Evolutionary conservation across 345 rosid species (phyloP), one percentile per base, ranked within the genome.

Genomic region (Cardamine chenopodiifolia): DNA sequence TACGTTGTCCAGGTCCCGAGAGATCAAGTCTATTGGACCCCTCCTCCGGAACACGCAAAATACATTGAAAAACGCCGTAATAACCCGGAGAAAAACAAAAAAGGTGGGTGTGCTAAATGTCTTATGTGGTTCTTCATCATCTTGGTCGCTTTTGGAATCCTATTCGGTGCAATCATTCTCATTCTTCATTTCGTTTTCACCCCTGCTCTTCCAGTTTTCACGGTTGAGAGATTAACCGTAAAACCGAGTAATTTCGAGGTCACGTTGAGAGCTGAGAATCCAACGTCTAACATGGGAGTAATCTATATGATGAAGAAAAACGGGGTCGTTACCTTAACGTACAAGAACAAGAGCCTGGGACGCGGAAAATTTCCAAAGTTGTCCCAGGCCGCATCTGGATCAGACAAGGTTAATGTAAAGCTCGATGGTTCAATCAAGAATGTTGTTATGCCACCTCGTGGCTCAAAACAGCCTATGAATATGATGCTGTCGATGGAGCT

Each of bases 21-120:
- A 54, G 92, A 89, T 55, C 92, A 86, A 82, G 84, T 87, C 55
- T 89, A 86, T 25, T 82, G 89, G 5, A 80, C 83, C 11, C 95
- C 92, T 0, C 85, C 89, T 6, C 85, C 88, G 0, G 90, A 86
- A 48, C 81, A 86, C 1, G 89, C 95, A 66, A 64, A 78, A 22
- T 79, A 82, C 7, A 69, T 86, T 2, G 83, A 87, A 62, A 63
- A 55, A 23, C 85, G 74, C 31, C 70, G 67, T 8, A 74, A 59
- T 17, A 82, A 78, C 7, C 84, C 86, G 0, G 54, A 9, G 1
- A 63, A 37, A 47, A 68, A 44, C 28, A 71, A 66, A 1, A 61
- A 20, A 4, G 68, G 14, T 29, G 10, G 76, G 0, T 50, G 70
- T 15, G 72, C 71, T 23, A 62, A 25, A 26, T 64, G 81, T 17